Percentiles rank a stretch among this genome's conserved stretches.
These are phyloP conservation scores for Pyrus communis DNA, from an alignment of 306 rosid species.

Conservation along the genomic window DNA sequence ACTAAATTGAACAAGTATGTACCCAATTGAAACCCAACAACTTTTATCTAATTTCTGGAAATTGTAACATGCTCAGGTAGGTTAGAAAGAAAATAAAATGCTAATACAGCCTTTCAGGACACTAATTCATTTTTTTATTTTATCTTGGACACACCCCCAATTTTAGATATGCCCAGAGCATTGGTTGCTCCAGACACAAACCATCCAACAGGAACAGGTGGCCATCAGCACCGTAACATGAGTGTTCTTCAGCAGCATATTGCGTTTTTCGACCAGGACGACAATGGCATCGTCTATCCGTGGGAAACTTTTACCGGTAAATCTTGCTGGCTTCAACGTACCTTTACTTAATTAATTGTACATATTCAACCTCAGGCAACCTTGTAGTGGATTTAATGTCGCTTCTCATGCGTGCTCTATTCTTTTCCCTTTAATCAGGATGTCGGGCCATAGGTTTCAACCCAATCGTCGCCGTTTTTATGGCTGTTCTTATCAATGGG, in stretches of 20 bases:
- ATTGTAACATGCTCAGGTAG: not conserved
- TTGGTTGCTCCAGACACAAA: slow-evolving; percentile 58
- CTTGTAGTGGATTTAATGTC: not conserved
- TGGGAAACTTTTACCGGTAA: slow-evolving; percentile 79
- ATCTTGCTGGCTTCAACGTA: not conserved
- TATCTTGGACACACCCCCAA: not conserved
- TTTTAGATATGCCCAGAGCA: slow-evolving; percentile 66
- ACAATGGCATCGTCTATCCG: slow-evolving; percentile 72
- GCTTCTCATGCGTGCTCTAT: not conserved
- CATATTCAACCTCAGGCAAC: not conserved
- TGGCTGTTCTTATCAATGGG: slow-evolving; percentile 36
- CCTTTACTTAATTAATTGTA: not conserved
- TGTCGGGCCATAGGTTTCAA: slow-evolving; percentile 68
- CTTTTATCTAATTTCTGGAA: not conserved
- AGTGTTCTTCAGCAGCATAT: slow-evolving; percentile 79
- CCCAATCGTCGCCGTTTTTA: slow-evolving; percentile 35
- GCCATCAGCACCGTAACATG: slow-evolving; percentile 45
- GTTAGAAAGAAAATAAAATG: too few species aligned
- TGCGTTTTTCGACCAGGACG: slow-evolving; percentile 72
- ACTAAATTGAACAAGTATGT: too few species aligned
- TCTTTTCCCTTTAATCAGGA: slow-evolving; percentile 32
- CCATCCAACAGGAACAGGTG: slow-evolving; percentile 67
- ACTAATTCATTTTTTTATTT: not conserved
- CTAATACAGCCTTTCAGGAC: not conserved
- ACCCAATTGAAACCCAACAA: not conserved